phyloP scores from a whole-genome alignment of 2,329 filamentous ascomycete genomes.

The Alternaria sp. region DNA sequence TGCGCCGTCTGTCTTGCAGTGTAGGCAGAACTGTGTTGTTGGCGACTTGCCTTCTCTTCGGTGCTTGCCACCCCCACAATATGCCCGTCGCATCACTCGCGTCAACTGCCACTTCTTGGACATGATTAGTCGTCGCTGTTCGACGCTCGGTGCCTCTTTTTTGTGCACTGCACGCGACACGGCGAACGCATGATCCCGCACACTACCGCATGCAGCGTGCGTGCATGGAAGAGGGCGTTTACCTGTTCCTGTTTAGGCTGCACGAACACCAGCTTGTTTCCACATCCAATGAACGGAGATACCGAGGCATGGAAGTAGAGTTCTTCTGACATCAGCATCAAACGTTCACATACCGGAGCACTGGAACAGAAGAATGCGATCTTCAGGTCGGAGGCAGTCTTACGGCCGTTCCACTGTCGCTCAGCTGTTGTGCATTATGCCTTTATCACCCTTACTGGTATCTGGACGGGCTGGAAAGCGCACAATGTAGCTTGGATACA shows the following conservation, averaged over 20 bases:
- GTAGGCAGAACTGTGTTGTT: neutral
- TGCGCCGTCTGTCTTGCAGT: neutral
- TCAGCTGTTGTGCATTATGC: neutral
- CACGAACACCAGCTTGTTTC: neutral
- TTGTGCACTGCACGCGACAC: conserved; percentile 1
- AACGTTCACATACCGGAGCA: neutral
- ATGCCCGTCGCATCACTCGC: neutral
- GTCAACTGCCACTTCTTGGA: neutral
- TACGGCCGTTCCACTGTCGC: neutral
- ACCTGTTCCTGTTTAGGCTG: neutral
- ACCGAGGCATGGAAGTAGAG: neutral
- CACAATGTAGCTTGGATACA: neutral
- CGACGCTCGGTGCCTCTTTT: neutral
- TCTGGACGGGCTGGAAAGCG: neutral
- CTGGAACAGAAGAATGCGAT: neutral
- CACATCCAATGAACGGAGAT: neutral
- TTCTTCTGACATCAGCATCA: neutral
- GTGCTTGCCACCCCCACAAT: neutral
- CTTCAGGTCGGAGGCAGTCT: neutral
- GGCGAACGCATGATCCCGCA: conserved; percentile 10
- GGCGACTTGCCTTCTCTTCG: neutral
- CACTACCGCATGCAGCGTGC: conserved; percentile 5
- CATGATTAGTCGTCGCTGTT: neutral
- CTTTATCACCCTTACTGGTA: neutral
- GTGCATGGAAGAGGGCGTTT: neutral